Conservation (phyloP, 108 stramenopile species). For the Chaetoceros tenuissimus region DNA sequence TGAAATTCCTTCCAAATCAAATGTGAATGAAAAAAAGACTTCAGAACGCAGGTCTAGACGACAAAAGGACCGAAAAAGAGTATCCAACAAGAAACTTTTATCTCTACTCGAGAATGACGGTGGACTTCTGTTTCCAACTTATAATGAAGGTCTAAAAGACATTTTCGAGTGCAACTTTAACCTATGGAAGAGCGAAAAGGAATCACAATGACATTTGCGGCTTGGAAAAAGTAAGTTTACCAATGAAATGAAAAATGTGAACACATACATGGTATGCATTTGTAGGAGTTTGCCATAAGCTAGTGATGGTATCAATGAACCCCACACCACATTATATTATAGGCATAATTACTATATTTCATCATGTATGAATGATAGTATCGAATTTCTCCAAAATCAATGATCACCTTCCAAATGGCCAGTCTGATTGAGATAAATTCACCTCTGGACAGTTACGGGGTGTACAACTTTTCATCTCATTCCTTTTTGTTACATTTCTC, state of each 20-base stretch:
- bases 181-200: neutral
- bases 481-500: neutral
- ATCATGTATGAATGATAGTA: neutral
- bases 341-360: neutral
- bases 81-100: neutral
- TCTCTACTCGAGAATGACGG: neutral
- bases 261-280: neutral
- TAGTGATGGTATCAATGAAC: neutral
- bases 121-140: neutral
- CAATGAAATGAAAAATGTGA: no score
- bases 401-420: neutral
- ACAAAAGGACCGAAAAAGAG: neutral
- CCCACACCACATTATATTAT: neutral
- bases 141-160: neutral
- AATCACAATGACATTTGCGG: no score
- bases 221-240: no score
- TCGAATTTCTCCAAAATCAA: neutral
- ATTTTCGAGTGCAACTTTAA: neutral
- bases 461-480: neutral
- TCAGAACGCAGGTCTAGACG: neutral
- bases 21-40: neutral
- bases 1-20: neutral
- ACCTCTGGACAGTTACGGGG: neutral
- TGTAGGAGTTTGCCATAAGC: neutral
- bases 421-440: neutral